phyloP scores from a whole-genome alignment of 805 yeast species.

The Saccharomyces eubayanus region DNA sequence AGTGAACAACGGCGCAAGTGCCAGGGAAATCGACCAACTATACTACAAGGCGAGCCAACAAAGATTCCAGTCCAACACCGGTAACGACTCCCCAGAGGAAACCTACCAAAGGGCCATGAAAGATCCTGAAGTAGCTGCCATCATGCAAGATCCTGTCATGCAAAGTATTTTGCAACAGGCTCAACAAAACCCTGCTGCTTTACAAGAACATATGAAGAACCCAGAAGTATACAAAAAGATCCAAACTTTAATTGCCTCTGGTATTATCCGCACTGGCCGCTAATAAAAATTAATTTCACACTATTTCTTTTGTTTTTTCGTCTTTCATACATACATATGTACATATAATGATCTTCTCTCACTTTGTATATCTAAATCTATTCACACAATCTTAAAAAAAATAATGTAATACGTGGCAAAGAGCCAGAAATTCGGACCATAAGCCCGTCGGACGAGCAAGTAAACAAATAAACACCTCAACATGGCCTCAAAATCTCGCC shows the following conservation, averaged over 20 bases:
- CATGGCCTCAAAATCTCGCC: too few relatives aligned
- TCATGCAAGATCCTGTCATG: conserved; percentile 92
- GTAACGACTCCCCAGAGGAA: conserved; percentile 84
- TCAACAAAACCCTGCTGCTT: conserved; percentile 88
- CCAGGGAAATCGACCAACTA: conserved; percentile 74
- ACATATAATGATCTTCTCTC: neutral
- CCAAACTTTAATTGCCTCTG: conserved; percentile 86
- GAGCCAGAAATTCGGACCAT: too few relatives aligned
- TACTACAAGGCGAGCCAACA: conserved; percentile 66
- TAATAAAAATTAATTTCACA: neutral
- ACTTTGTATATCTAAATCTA: neutral
- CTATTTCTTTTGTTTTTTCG: neutral
- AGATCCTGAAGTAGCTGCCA: conserved; percentile 90
- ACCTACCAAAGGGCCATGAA: conserved; percentile 81
- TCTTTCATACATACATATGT: neutral
- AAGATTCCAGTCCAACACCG: conserved; percentile 74
- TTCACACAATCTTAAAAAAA: neutral
- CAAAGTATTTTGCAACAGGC: conserved; percentile 92
- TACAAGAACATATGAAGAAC: conserved; percentile 95
- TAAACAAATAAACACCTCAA: too few relatives aligned
- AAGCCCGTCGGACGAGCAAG: too few relatives aligned
- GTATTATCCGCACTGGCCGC: conserved; percentile 84
- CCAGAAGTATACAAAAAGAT: conserved; percentile 87
- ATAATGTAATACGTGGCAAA: too few relatives aligned
- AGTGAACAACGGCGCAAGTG: conserved; percentile 48